Base-by-base conservation (phyloP, 2,329 filamentous ascomycete species). In the Fusarium longipes region DNA sequence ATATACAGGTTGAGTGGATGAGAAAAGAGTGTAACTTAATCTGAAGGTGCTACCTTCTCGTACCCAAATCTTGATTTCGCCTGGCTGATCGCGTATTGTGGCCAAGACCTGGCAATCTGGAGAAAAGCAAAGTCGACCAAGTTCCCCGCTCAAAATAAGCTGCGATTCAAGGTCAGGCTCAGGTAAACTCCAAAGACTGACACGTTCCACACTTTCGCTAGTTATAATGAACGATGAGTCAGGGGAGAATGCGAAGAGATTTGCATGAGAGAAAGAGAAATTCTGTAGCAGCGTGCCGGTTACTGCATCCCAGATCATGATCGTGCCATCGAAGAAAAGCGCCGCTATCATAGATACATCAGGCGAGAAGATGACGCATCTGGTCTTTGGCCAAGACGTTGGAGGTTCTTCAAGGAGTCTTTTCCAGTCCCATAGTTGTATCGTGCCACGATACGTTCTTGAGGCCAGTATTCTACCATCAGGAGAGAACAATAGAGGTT, bases 321-420 rank as follows among this genome's bases (percentile, higher is more conserved):
- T 1, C 0, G 1, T 2, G 1, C 7, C 14, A 9, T 22, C 3
- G 0, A 0, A 1, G 4, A 9, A 27, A 17, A 3, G 20, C 3
- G 24, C 18, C 8, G 12, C 1, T 22, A 29, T 6, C 17, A 25
- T 36, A n/a, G 40, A 54, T 5, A 5, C 7, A 22, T 54, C 10
- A 4, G 9, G 40, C 2, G 50, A 54, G 5, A 54, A 17, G 4
- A 6, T 2, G 6, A 54, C 4, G 2, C n/a, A n/a, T n/a, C n/a
- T n/a, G n/a, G n/a, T 7, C 22, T 2, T 0, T 0, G 3, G 18
- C 6, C 24, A 14, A 20, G 18, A 6, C 6, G 12, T 25, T 0
- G 9, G 15, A 5, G 40, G 10, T 7, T 36, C 18, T 22, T 5
- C 14, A 6, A 54, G n/a, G 2, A 48, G n/a, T 6, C 24, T 8